Evolutionary conservation across 345 rosid species (phyloP), one percentile per base, ranked within the genome.

Genomic region (Physaria fendleri): DNA sequence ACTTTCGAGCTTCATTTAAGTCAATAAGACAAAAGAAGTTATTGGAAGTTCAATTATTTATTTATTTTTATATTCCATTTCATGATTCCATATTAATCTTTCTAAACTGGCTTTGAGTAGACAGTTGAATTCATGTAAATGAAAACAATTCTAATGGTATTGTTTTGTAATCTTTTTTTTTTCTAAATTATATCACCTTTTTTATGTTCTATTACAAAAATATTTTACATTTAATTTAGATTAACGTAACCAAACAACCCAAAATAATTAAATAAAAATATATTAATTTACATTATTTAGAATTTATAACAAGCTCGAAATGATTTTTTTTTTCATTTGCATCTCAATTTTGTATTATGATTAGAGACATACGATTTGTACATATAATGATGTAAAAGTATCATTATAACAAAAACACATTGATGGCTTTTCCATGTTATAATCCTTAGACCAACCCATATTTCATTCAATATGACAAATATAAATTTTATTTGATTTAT

Each of bases 1-100:
- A 54, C 62, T 65, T 39, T 35, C 46, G 45, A 70, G 18, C 51
- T 53, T 64, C 22, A 24, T 43, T 65, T 33, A 45, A 65, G 45
- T 54, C 38, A 43, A 54, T 16, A 34, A 45, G 62, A 54, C 53
- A 54, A 65, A 65, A 23, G 0, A 5, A 17, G 3, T 64, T 65
- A 54, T 44, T 25, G 15, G 17, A 17, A 55, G 15, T 39, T 9
- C 20, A 37, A 69, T 54, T 8, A 43, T 35, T 41, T 41, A 56
- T 6, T 33, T 32, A 14, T n/a, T 17, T 35, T 39, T 35, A 27
- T 24, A 51, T 5, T 20, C 20, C 9, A 7, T 46, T 44, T 32
- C 28, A 17, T 28, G 44, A 66, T 49, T 66, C 25, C 37, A 1
- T 40, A 56, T 56, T 10, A 20, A 27, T 34, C n/a, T n/a, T n/a